Base-by-base conservation (phyloP, 192 early-diverging fungal species). In the Coemansia sp. region DNA sequence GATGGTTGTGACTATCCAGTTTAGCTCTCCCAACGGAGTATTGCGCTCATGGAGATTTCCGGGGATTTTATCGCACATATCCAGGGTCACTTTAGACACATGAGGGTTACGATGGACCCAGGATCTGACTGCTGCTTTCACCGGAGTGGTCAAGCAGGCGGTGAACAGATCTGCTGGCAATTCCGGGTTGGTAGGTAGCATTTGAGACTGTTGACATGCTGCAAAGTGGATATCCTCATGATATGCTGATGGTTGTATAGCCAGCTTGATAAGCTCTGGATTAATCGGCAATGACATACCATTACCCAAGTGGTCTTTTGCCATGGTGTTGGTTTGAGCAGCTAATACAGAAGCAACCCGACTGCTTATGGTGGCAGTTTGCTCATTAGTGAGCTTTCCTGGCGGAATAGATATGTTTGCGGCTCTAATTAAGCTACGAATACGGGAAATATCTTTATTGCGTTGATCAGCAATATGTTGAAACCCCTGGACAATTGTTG, bases 1-100 rank as follows among this genome's bases (percentile, higher is more conserved):
- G 50, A 99, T 91, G n/a, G 96, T 87, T 4, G 94, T 97, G 59
- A 99, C 94, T 15, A 97, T 95, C 96, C 96, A 99, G 55, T 96
- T 96, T 52, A 99, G 82, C 78, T 99, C 96, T 41, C 96, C 96
- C 12, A 97, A 76, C 0, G 96, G 92, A 13, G 96, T 96, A 12
- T 91, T 82, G 35, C 96, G 86, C 62, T 96, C 94, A 61, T 88
- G 87, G 18, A 92, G 71, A 15, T 84, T 72, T 19, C 96, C 96
- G 1, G 96, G 96, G 31, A 95, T 90, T 45, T 61, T 26, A 26
- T 68, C 68, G 63, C 68, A 63, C 58, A 64, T 63, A n/a, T 78
- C 68, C 87, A 95, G 91, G 0, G 90, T 92, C 35, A 96, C 81
- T 33, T 76, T 69, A 16, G 72, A 55, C 16, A 84, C 62, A 38